Evolutionary conservation across 2,329 filamentous ascomycete genomes (phyloP), one percentile per base, ranked within the genome.

Genomic region (Harringtonia lauricola): DNA sequence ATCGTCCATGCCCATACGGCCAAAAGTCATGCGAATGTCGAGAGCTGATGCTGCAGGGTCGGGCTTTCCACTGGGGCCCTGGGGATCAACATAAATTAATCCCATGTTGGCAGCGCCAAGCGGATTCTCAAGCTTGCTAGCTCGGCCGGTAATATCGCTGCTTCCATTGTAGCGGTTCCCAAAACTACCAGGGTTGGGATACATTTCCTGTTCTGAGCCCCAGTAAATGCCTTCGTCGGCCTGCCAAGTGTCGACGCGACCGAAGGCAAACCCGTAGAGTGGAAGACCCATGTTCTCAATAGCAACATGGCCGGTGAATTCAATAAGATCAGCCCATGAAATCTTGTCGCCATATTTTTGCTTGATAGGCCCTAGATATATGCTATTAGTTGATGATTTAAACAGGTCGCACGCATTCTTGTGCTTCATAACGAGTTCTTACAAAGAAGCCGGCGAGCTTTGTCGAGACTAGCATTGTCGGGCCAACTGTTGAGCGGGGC

Each of bases 311-410:
- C 83, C 83, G 24, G 81, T 74, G 42, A 88, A 72, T 44, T 86
- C 69, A 38, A 82, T 60, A 45, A 88, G 64, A 58, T 88, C 83
- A 17, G 83, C 79, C 83, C 83, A 88, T 0, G 83, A 87, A 62
- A 88, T 83, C 68, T 83, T 86, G 70, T 76, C 78, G 59, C 83
- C 83, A 52, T 88, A 88, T 71, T 88, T 88, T 54, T 86, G 82
- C 74, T 88, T 88, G 66, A 88, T 79, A 45, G 83, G 83, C 80
- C 82, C 39, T 40, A 31, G 24, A 10, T 26, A 10, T 10, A 26
- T 6, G 10, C 7, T 6, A 10, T 26, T 6, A 26, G 24, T 26
- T 26, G 10, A 10, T 26, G 24, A 18, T 21, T 12, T 18, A 17
- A 22, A n/a, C 9, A 12, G n/a, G n/a, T n/a, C n/a, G n/a, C n/a